Evolutionary conservation across 306 rosid species (phyloP).

Genomic region (Ammopiptanthus mongolicus): DNA sequence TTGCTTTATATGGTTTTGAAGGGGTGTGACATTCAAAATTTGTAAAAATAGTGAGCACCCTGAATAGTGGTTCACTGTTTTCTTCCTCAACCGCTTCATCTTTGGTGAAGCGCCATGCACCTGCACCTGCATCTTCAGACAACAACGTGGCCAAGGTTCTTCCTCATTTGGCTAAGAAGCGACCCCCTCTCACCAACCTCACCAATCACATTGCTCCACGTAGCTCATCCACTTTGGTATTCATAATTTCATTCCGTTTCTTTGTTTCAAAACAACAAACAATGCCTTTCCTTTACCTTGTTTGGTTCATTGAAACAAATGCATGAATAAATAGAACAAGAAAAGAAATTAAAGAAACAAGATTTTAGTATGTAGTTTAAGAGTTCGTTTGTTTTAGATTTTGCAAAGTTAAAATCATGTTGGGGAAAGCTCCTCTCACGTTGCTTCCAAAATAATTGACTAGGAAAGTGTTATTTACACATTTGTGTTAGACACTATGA

Average conservation of each 20-base stretch:
- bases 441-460: no score
- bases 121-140: constrained; percentile 45
- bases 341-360: not conserved
- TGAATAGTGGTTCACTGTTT: constrained; percentile 76
- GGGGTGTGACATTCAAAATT: not conserved
- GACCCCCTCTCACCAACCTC: constrained; percentile 79
- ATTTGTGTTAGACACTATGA: no score
- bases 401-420: no score
- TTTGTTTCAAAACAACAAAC: no score
- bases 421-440: no score
- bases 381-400: no score
- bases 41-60: constrained; percentile 40
- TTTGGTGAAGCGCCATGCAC: constrained; percentile 68
- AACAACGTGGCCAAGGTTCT: constrained; percentile 37
- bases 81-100: constrained; percentile 75
- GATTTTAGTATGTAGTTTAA: not conserved
- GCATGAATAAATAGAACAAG: not conserved
- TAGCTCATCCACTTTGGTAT: constrained; percentile 53
- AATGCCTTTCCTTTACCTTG: no score
- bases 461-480: no score
- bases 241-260: no score
- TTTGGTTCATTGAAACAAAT: no score
- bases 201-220: constrained; percentile 50
- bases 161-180: constrained; percentile 60
- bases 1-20: not conserved